These are phyloP conservation scores for Psophocarpus tetragonolobus DNA, from an alignment of 306 rosid genomes.

Conservation along the genomic window DNA sequence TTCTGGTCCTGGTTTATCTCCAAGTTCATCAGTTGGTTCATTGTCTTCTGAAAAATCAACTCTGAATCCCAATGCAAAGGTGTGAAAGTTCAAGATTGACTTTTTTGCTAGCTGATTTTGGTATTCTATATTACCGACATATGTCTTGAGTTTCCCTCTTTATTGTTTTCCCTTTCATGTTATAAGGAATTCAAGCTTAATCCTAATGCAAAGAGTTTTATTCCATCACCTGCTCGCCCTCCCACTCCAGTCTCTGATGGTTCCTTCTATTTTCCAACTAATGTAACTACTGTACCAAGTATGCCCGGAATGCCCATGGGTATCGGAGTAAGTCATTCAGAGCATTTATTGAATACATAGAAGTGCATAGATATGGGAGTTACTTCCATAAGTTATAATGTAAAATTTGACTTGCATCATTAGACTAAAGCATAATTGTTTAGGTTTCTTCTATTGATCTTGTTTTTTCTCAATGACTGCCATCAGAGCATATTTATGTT, in stretches of 20 bases:
- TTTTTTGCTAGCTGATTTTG: neutral
- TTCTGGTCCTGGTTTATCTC: conserved; percentile 69
- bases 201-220: conserved; percentile 93
- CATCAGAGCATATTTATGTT: neutral
- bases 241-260: conserved; percentile 81
- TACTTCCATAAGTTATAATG: neutral
- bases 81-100: conserved; percentile 32
- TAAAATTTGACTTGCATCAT: conserved; percentile 11
- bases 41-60: conserved; percentile 82
- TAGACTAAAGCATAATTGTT: neutral
- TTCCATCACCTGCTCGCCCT: conserved; percentile 74
- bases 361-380: conserved; percentile 9
- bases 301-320: conserved; percentile 82
- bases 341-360: conserved; percentile 10
- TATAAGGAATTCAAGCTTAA: conserved; percentile 90
- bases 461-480: conserved; percentile 10
- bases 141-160: conserved; percentile 2
- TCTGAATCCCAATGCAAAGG: conserved; percentile 95
- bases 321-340: conserved; percentile 69
- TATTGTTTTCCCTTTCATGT: neutral
- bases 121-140: conserved; percentile 9
- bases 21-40: conserved; percentile 89
- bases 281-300: conserved; percentile 58
- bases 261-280: conserved; percentile 70
- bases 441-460: neutral